phyloP scores from a whole-genome alignment of 352 stramenopile genomes.

The Thraustochytrium sp. region DNA sequence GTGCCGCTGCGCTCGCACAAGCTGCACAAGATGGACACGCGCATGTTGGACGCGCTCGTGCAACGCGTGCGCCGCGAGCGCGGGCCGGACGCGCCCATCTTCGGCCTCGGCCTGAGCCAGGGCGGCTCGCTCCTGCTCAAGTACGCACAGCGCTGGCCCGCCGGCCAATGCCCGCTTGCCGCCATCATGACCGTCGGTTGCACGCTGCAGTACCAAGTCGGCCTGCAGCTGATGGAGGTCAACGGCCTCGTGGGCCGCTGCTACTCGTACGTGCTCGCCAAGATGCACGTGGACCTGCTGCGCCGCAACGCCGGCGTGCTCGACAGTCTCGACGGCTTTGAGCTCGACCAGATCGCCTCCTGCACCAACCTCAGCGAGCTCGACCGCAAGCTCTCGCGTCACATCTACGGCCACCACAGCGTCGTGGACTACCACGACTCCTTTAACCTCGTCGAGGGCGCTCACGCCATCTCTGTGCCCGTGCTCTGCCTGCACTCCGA shows the following conservation, averaged over 20 bases:
- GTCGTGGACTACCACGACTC: constrained; percentile 3
- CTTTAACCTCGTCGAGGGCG: background rate
- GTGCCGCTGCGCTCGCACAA: background rate
- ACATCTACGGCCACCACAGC: background rate
- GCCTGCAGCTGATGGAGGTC: constrained; percentile 5
- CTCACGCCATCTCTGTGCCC: background rate
- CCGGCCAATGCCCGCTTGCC: background rate
- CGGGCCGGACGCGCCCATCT: background rate
- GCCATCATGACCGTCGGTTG: background rate
- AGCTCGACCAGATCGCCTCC: background rate
- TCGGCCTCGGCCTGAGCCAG: constrained; percentile 4
- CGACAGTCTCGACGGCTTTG: background rate
- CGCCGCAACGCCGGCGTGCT: background rate
- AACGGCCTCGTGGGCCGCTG: constrained; percentile 1
- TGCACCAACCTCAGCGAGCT: constrained; percentile 18
- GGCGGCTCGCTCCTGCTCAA: background rate
- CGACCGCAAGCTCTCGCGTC: background rate
- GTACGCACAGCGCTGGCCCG: background rate
- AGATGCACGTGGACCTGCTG: constrained; percentile 1
- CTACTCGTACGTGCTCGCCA: constrained; percentile 11
- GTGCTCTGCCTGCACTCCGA: constrained; percentile 3
- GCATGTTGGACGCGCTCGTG: background rate
- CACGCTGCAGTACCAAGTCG: background rate
- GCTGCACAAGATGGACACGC: constrained; percentile 16
- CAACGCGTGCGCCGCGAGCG: background rate